Percentiles rank a stretch among this genome's conserved stretches.
Conservation (phyloP, 495 filamentous ascomycete species). For the Viridothelium virens region DNA sequence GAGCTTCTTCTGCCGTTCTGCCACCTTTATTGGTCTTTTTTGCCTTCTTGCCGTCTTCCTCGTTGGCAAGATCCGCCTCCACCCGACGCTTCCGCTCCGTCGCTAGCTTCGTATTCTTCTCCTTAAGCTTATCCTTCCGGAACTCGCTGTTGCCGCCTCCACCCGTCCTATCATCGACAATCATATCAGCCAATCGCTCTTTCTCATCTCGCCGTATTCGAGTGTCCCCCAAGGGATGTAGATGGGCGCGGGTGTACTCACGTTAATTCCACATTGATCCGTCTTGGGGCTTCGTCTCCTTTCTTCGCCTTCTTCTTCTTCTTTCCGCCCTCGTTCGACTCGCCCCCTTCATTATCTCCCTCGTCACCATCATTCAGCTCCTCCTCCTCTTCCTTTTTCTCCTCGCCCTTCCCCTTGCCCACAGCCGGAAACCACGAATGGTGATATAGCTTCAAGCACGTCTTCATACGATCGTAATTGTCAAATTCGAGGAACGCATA, state of each 20-base stretch:
- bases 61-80: constrained; percentile 16
- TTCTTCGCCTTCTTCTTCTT: constrained; percentile 5
- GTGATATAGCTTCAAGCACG: constrained; percentile 80
- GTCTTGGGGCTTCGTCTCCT: constrained; percentile 31
- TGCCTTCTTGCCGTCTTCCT: constrained; percentile 24
- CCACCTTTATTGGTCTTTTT: constrained; percentile 15
- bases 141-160: constrained; percentile 72
- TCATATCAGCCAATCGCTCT: neutral
- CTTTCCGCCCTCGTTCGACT: constrained; percentile 11
- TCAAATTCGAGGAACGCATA: constrained; percentile 92
- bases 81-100: constrained; percentile 31
- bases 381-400: neutral
- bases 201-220: neutral
- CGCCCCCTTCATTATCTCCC: neutral
- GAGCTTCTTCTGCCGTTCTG: constrained; percentile 8
- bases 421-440: constrained; percentile 58
- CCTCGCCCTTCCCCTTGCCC: neutral
- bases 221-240: constrained; percentile 37
- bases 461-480: constrained; percentile 85
- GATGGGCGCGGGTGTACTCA: constrained; percentile 14
- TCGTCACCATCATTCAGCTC: neutral
- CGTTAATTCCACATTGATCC: constrained; percentile 88
- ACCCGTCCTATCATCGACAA: constrained; percentile 30
- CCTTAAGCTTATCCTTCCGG: constrained; percentile 65
- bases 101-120: constrained; percentile 77